phyloP scores from a whole-genome alignment of 768 basidiomycete species.

The Leucogyrophana mollusca region DNA sequence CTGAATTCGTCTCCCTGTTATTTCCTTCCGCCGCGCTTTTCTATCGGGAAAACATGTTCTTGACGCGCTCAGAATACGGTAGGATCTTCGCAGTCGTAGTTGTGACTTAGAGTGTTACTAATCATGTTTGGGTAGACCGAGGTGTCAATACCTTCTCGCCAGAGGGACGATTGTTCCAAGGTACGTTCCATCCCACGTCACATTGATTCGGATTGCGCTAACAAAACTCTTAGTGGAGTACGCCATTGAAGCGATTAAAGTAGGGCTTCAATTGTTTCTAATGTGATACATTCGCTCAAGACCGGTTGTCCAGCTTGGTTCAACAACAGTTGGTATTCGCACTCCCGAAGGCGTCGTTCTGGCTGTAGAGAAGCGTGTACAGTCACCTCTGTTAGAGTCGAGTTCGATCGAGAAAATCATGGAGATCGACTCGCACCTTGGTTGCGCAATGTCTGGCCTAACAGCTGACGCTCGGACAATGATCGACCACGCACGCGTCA shows the following conservation, averaged over 20 bases:
- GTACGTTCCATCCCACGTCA: conserved; percentile 39
- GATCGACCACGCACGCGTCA: conserved; percentile 99
- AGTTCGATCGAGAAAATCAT: conserved; percentile 99
- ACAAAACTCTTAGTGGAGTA: conserved; percentile 76
- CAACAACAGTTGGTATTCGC: conserved; percentile 94
- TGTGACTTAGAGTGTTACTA: not conserved
- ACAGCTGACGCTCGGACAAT: conserved; percentile 99
- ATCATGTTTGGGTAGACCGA: conserved; percentile 56
- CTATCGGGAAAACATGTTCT: conserved; percentile 62
- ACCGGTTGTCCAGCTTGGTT: conserved; percentile 71
- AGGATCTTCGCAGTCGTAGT: conserved; percentile 1
- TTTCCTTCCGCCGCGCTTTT: conserved; percentile 4
- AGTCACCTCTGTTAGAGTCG: conserved; percentile 93
- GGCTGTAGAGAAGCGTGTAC: conserved; percentile 97
- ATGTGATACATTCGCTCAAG: not conserved
- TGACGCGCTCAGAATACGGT: conserved; percentile 97
- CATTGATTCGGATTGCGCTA: conserved; percentile 9
- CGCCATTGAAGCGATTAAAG: conserved; percentile 99
- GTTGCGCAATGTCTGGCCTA: conserved; percentile 96
- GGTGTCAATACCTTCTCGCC: conserved; percentile 99
- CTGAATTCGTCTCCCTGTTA: conserved; percentile 2
- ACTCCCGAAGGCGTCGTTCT: conserved; percentile 90
- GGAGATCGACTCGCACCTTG: conserved; percentile 97
- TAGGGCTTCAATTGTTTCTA: conserved; percentile 24
- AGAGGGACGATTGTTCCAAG: conserved; percentile 98